A percentile compares a stretch with the other conserved stretches of the same genome.
Conservation (phyloP, 1,139 yeast species). For the Debaryomyces nepalensis region DNA sequence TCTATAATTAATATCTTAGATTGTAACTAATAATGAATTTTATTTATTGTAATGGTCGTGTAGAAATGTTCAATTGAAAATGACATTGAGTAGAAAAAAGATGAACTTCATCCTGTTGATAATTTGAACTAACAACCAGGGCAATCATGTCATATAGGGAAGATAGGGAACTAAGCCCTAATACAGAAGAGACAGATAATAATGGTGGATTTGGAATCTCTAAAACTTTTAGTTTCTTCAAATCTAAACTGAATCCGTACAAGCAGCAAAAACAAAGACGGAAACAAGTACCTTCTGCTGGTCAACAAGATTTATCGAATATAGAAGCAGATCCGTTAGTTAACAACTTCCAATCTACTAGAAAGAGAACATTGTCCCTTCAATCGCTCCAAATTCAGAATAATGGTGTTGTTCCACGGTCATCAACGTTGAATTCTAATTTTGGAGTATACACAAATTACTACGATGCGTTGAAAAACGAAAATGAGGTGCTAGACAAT, state of each 20-base stretch:
- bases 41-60: constrained; percentile 10
- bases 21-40: constrained; percentile 1
- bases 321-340: constrained; percentile 13
- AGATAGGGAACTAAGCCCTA: constrained; percentile 16
- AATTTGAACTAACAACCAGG: not conserved
- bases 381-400: constrained; percentile 28
- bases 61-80: constrained; percentile 6
- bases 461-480: constrained; percentile 28
- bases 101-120: not conserved
- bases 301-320: constrained; percentile 7
- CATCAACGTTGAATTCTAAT: constrained; percentile 25
- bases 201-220: constrained; percentile 8
- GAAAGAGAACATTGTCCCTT: constrained; percentile 24
- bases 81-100: constrained; percentile 6
- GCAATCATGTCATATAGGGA: constrained; percentile 12
- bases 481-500: constrained; percentile 31
- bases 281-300: not conserved
- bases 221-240: constrained; percentile 10
- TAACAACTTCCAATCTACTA: constrained; percentile 31
- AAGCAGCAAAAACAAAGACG: constrained; percentile 3
- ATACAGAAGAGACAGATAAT: constrained; percentile 7
- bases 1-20: not conserved
- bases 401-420: constrained; percentile 32
- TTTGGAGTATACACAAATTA: constrained; percentile 33
- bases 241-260: constrained; percentile 8